Base-by-base conservation (phyloP, 257 asterid species). In the Salvia splendens region DNA sequence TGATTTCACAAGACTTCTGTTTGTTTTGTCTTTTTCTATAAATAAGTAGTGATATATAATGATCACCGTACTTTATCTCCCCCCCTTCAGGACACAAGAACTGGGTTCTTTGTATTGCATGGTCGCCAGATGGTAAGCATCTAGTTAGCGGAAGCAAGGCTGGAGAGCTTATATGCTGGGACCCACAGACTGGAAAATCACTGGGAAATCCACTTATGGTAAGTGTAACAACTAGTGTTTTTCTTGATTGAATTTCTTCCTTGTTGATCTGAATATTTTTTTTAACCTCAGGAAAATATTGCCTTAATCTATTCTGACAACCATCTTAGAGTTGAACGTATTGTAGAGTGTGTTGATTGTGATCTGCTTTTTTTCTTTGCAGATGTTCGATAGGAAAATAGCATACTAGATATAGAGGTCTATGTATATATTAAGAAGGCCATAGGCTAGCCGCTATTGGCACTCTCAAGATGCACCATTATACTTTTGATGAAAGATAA, bases 61-160 rank as follows among this genome's bases (percentile, higher is more conserved):
- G 9, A 11, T 59, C 66, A 58, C 51, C 8, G 41, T 24, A 17
- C 47, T 28, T n/a, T 67, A 9, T 11, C 8, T 3, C 9, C 15
- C 24, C 24, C 24, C 35, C 20, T 49, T 54, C 75, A 93, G 98
- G 98, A 58, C 97, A 93, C 78, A 86, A 72, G 77, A 93, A 90
- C 77, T 93, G 96, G 96, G 97, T 90, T 71, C 96, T 93, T 49
- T 86, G 86, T 75, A 89, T 93, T 75, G 92, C 98, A 53, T 93
- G 97, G 98, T 86, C 98, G 35, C 94, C 96, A 14, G 97, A 93
- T 78, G 87, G 97, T 71, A 85, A 81, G 60, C 78, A 87, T 80
- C 98, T 90, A 71, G 95, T 86, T 16, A 90, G 97, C 73, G 98
- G 97, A 78, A 89, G 98, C 78, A 93, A 90, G 83, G 73, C 94